Evolutionary conservation across 1,284 basidiomycete genomes (phyloP).

Genomic region (Mycosarcoma mackinlayi): DNA sequence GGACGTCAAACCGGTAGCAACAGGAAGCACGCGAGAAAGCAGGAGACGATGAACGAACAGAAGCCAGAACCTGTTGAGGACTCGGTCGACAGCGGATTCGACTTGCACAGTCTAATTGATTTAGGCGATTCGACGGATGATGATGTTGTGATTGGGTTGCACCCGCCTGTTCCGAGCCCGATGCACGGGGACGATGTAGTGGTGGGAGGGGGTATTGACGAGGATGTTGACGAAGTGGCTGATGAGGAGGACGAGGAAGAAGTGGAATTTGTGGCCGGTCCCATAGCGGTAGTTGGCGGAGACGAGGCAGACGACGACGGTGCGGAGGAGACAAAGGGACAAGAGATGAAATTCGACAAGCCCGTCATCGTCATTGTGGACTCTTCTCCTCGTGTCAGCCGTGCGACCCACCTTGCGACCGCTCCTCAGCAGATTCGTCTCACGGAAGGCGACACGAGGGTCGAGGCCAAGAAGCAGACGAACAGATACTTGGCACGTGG

Average conservation of each 20-base stretch:
- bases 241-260: neutral
- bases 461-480: slow-evolving; percentile 2
- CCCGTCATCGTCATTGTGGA: too few species aligned
- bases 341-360: neutral
- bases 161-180: neutral
- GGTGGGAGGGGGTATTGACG: neutral
- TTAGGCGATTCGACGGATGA: slow-evolving; percentile 20
- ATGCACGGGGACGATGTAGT: neutral
- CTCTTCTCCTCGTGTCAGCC: too few species aligned
- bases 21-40: too few species aligned
- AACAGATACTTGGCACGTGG: too few species aligned
- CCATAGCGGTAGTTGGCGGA: too few species aligned
- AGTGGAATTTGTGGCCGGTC: too few species aligned
- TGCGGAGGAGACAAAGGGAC: neutral
- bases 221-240: neutral
- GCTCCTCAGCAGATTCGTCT: too few species aligned
- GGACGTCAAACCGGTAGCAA: too few species aligned
- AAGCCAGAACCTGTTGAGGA: neutral
- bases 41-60: too few species aligned
- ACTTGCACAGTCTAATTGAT: slow-evolving; percentile 14
- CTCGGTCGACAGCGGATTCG: slow-evolving; percentile 18
- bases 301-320: neutral
- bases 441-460: neutral
- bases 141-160: neutral
- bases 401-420: too few species aligned